Conservation (phyloP, 768 basidiomycete species). For the Kondoa malvinella region DNA sequence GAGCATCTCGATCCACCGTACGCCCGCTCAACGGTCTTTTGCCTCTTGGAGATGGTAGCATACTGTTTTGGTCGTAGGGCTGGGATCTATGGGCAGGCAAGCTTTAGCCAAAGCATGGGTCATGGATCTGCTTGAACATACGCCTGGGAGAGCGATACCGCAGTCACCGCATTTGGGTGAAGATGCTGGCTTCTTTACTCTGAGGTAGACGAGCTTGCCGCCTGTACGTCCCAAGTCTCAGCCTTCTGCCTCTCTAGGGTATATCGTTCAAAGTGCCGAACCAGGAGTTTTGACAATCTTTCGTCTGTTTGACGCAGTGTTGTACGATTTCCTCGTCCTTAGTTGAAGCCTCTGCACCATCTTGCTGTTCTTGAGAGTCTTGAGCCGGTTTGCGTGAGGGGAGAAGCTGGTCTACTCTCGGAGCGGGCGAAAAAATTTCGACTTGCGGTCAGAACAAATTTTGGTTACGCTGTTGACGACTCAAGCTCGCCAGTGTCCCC, state of each 20-base stretch:
- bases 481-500: too few relatives aligned
- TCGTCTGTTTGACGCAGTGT: conserved; percentile 90
- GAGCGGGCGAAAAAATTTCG: too few relatives aligned
- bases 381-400: too few relatives aligned
- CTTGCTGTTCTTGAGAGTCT: background rate
- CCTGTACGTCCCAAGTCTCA: conserved; percentile 16
- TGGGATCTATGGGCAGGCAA: conserved; percentile 46
- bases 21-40: conserved; percentile 88
- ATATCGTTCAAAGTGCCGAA: conserved; percentile 17
- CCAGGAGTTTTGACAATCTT: conserved; percentile 96
- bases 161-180: conserved; percentile 98
- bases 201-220: conserved; percentile 93
- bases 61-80: conserved; percentile 92
- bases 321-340: conserved; percentile 94
- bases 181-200: conserved; percentile 82
- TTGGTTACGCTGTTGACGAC: too few relatives aligned
- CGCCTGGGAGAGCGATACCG: conserved; percentile 79
- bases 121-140: conserved; percentile 36
- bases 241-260: background rate
- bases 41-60: conserved; percentile 86
- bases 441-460: too few relatives aligned
- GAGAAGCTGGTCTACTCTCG: too few relatives aligned
- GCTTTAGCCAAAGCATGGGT: background rate
- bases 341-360: conserved; percentile 62
- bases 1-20: conserved; percentile 98